Evolutionary conservation across 352 stramenopile genomes (phyloP).

Genomic region (Phytopythium litorale): DNA sequence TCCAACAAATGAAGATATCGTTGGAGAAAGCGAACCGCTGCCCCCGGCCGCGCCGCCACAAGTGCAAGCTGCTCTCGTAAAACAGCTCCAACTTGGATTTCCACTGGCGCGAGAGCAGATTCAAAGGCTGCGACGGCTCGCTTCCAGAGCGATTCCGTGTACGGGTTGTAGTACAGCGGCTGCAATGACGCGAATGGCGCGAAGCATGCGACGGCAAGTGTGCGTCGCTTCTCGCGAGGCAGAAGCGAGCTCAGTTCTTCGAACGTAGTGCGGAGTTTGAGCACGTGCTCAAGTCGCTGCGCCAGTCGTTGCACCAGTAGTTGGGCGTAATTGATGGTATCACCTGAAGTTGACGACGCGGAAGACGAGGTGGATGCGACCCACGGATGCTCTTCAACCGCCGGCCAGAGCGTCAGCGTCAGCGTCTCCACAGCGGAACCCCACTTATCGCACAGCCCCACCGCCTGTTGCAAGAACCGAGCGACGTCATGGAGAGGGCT

Average conservation of each 20-base stretch:
- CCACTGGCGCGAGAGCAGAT: conserved; percentile 67
- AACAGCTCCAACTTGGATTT: conserved; percentile 77
- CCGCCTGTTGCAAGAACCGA: conserved; percentile 49
- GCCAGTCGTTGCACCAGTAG: conserved; percentile 39
- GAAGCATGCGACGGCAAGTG: conserved; percentile 58
- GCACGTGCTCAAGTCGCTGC: conserved; percentile 74
- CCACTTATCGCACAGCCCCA: conserved; percentile 86
- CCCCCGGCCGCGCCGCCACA: conserved; percentile 54
- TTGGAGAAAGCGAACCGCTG: conserved; percentile 77
- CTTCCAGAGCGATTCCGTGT: conserved; percentile 86
- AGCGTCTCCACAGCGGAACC: conserved; percentile 60
- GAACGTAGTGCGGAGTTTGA: conserved; percentile 80
- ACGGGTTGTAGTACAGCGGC: conserved; percentile 88
- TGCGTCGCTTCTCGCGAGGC: conserved; percentile 30
- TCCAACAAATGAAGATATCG: conserved; percentile 83
- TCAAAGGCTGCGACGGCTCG: conserved; percentile 77
- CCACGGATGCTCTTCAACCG: conserved; percentile 83
- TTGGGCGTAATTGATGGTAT: conserved; percentile 23
- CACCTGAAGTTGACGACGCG: background rate
- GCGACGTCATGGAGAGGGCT: conserved; percentile 55
- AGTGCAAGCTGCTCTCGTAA: conserved; percentile 71
- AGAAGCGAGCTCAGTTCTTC: conserved; percentile 84
- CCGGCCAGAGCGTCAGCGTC: conserved; percentile 75
- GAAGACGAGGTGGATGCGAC: background rate
- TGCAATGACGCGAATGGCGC: conserved; percentile 57